Evolutionary conservation across 1,284 basidiomycete species (phyloP), one percentile per base, ranked within the genome.

Genomic region (Cutaneotrichosporon arboriforme): DNA sequence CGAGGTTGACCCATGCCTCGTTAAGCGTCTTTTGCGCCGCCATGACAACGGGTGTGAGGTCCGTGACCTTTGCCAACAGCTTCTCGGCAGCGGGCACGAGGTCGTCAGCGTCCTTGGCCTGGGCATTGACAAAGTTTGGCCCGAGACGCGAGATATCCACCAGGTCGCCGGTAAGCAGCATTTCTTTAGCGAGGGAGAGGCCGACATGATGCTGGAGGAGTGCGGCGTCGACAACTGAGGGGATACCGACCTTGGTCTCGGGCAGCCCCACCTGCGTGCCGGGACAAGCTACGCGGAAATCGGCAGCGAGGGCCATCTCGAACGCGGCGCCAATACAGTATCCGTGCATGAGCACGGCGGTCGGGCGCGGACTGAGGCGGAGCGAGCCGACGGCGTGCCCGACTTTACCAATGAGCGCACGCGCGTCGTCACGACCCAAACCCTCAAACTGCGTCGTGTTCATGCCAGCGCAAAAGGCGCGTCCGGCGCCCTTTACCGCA

Each of bases 171-270:
- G 39, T 21, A 26, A 59, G 54, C 17, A 55, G 43, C 57, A 59
- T 59, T 41, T 59, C 57, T 38, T 50, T 52, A 0, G 57, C 57
- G 8, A 55, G 38, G 4, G 31, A 33, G 9, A 59, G 33, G 8
- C 57, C 57, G 12, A 55, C 54, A 18, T 59, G 42, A 14, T 52
- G 39, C 33, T 44, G 51, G 1, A 59, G 49, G 10, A 59, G 34
- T 33, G 57, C 57, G 3, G 57, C 57, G 20, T 59, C 57, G 13
- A 59, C 45, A 7, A 59, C 57, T 5, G 36, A 41, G 4, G 57
- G 57, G 17, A 59, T 55, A 17, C 57, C 57, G 21, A 59, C 57
- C 34, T 59, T 59, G 22, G 51, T 51, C 51, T 59, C 57, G 48
- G 57, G 57, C 44, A 59, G 26, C 1, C 57, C 57, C 18, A 51